Conservation (phyloP, 331 rosid genomes). For the Malus hybrid region DNA sequence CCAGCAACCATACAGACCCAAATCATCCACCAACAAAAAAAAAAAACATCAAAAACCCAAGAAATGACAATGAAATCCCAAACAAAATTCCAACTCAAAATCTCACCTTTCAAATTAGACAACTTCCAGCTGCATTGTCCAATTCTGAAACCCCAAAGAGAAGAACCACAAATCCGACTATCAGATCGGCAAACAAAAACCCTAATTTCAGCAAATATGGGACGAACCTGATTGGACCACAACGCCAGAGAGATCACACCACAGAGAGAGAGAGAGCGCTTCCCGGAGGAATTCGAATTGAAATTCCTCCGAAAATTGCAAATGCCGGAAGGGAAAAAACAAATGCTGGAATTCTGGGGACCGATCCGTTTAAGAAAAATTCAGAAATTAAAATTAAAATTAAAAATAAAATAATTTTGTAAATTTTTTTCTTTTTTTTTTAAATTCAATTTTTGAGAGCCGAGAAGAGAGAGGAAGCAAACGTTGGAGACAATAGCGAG, state of each 20-base stretch:
- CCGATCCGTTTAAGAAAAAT: conserved; percentile 11
- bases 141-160: not conserved
- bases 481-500: not conserved
- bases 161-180: not conserved
- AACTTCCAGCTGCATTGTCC: conserved; percentile 23
- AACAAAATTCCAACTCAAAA: not conserved
- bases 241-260: not conserved
- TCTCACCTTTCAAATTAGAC: not conserved
- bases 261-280: not conserved
- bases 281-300: not conserved
- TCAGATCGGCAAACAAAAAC: conserved; percentile 34
- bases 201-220: conserved; percentile 25
- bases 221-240: conserved; percentile 13
- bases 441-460: not conserved
- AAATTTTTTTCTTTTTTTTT: not conserved
- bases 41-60: not conserved
- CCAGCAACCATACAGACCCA: not conserved
- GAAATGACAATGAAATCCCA: not conserved
- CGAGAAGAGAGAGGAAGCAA: not conserved
- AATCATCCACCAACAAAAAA: not conserved
- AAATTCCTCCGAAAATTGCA: conserved; percentile 3
- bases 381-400: not conserved
- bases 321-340: conserved; percentile 6
- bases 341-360: conserved; percentile 7
- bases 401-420: not conserved